Evolutionary conservation across 1,284 basidiomycete genomes (phyloP).

Genomic region (Apiotrichum mycotoxinovorans): DNA sequence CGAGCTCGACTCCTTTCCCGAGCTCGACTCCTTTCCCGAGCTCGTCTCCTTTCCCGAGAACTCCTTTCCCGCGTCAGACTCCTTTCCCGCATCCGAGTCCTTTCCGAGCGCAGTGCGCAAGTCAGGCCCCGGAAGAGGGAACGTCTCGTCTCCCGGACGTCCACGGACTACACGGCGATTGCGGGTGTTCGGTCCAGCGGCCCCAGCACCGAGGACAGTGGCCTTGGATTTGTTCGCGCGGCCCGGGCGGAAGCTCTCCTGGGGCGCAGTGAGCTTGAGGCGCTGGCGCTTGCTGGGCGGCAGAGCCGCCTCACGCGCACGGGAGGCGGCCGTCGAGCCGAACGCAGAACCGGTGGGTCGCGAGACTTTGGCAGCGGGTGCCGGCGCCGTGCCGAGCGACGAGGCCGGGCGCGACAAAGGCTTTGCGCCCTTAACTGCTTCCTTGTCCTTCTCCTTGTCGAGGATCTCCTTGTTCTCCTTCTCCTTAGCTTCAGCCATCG

Average conservation of each 20-base stretch:
- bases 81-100: not conserved
- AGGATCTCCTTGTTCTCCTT: too few relatives aligned
- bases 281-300: conserved; percentile 36
- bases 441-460: conserved; percentile 7
- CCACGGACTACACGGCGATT: not conserved
- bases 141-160: conserved; percentile 3
- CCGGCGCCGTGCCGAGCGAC: not conserved
- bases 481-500: conserved; percentile 1
- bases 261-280: conserved; percentile 37
- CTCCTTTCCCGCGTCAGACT: not conserved
- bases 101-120: not conserved
- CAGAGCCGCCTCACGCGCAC: conserved; percentile 23
- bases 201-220: conserved; percentile 2
- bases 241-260: conserved; percentile 39
- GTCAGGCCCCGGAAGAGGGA: conserved; percentile 14
- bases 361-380: not conserved
- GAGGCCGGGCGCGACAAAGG: not conserved
- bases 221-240: conserved; percentile 16
- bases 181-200: not conserved
- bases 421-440: not conserved
- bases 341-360: conserved; percentile 2
- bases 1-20: not conserved
- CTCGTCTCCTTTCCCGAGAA: not conserved
- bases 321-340: conserved; percentile 18
- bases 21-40: not conserved